A percentile compares a stretch with the other conserved stretches of the same genome.
phyloP scores from a whole-genome alignment of 257 asterid species.

The Solanum appendiculatum region DNA sequence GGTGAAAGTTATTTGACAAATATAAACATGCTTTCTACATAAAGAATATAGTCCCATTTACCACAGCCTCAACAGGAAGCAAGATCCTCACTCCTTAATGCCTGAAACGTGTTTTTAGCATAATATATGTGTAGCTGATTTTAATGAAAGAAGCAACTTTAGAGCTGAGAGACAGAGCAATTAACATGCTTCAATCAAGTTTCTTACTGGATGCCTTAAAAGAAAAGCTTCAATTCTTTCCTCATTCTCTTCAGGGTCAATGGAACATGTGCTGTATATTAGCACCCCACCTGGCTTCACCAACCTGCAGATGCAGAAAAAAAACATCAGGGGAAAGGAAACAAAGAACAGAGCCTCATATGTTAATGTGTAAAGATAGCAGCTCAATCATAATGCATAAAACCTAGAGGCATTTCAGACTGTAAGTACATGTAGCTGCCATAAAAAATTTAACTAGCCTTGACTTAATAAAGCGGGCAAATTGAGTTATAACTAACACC shows the following conservation, averaged over 20 bases:
- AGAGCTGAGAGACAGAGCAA: background rate
- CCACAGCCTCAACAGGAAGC: background rate
- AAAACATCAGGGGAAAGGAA: background rate
- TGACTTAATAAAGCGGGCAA: background rate
- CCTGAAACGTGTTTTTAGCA: background rate
- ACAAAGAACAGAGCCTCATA: background rate
- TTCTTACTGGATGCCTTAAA: constrained; percentile 53
- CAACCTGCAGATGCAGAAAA: constrained; percentile 39
- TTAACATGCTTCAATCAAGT: background rate
- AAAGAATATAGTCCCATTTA: background rate
- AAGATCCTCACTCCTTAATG: background rate
- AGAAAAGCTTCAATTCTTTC: constrained; percentile 85
- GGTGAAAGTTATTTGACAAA: background rate
- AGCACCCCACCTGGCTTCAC: constrained; percentile 75
- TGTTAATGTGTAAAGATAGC: background rate
- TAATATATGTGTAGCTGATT: background rate
- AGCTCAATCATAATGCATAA: background rate
- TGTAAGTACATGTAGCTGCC: background rate
- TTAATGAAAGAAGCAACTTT: background rate
- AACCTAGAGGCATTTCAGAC: background rate
- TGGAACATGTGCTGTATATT: constrained; percentile 85
- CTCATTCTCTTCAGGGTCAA: constrained; percentile 82
- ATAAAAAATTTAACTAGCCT: background rate
- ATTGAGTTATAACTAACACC: background rate
- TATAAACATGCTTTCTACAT: background rate